Evolutionary conservation across 176 grass and related monocot genomes (phyloP), one percentile per base, ranked within the genome.

Genomic region (Olyra latifolia): DNA sequence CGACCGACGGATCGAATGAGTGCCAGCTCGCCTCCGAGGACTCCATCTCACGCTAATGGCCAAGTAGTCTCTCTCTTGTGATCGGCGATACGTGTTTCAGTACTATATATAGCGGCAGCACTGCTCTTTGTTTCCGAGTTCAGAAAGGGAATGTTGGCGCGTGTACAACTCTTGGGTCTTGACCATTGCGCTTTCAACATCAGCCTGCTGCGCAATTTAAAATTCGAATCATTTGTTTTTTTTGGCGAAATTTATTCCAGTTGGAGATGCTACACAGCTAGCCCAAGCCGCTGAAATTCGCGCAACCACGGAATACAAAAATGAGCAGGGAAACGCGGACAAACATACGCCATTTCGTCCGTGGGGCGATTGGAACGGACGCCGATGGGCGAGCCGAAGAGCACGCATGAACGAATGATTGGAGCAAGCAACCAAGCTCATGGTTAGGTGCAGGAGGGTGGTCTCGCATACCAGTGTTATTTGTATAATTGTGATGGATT

Each of bases 1-100:
- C 78, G 27, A 80, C 74, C 14, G 89, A 81, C 13, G 89, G 75
- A 46, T 93, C 83, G 11, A 94, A 97, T 16, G 91, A 89, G 62
- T 88, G 87, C 94, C 91, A 97, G 71, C 54, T 83, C 77, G 81
- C 84, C 71, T 93, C 81, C 2, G 83, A 85, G 41, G 83, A 67
- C 87, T 76, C 77, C 85, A 66, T 72, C 28, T 28, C 49, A n/a
- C 45, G 39, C 39, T 44, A 39, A 67, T 63, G 83, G 82, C 69
- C 62, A 69, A 15, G 32, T 43, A 64, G 28, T 35, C 32, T 35
- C 32, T 72, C 61, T 61, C 54, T 56, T 75, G 72, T 40, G 48
- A 24, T 69, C 62, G 76, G 53, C 46, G 46, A 17, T 46, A 64
- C 35, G 5, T 42, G 69, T 81, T 24, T 45, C 23, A 41, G 66